phyloP scores from a whole-genome alignment of 2,329 filamentous ascomycete species.

The Beauveria pseudobassiana region DNA sequence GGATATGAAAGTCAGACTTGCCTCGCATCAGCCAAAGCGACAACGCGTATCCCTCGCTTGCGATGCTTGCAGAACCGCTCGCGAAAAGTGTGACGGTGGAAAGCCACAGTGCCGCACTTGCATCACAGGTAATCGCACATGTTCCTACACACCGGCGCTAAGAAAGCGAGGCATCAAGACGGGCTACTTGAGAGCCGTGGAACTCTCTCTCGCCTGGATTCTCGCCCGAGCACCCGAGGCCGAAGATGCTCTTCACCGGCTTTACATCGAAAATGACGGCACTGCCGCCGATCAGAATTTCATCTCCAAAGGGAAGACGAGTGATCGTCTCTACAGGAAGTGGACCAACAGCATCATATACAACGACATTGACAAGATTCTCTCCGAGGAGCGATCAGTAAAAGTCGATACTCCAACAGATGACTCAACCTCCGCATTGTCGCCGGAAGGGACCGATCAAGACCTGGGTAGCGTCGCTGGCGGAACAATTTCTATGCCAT shows the following conservation, averaged over 20 bases:
- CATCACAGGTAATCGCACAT: slow-evolving; percentile 52
- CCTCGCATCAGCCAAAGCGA: slow-evolving; percentile 39
- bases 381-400: slow-evolving; percentile 38
- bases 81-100: slow-evolving; percentile 66
- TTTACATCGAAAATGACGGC: slow-evolving; percentile 40
- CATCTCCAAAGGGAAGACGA: slow-evolving; percentile 43
- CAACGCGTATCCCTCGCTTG: slow-evolving; percentile 62
- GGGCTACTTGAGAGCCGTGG: slow-evolving; percentile 70
- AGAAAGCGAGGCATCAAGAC: slow-evolving; percentile 74
- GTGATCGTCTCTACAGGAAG: slow-evolving; percentile 50
- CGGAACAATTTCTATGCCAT: not conserved
- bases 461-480: not conserved
- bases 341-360: slow-evolving; percentile 59
- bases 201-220: slow-evolving; percentile 59
- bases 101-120: slow-evolving; percentile 63
- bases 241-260: slow-evolving; percentile 48
- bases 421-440: slow-evolving; percentile 22
- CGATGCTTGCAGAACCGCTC: slow-evolving; percentile 58
- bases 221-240: slow-evolving; percentile 54
- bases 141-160: slow-evolving; percentile 64
- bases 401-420: slow-evolving; percentile 28
- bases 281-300: slow-evolving; percentile 36
- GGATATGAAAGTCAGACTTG: slow-evolving; percentile 18
- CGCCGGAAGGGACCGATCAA: not conserved
- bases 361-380: slow-evolving; percentile 53